Percentiles rank a stretch among this genome's conserved stretches.
phyloP scores from a whole-genome alignment of 1,139 yeast genomes.

The Candida dubliniensis region DNA sequence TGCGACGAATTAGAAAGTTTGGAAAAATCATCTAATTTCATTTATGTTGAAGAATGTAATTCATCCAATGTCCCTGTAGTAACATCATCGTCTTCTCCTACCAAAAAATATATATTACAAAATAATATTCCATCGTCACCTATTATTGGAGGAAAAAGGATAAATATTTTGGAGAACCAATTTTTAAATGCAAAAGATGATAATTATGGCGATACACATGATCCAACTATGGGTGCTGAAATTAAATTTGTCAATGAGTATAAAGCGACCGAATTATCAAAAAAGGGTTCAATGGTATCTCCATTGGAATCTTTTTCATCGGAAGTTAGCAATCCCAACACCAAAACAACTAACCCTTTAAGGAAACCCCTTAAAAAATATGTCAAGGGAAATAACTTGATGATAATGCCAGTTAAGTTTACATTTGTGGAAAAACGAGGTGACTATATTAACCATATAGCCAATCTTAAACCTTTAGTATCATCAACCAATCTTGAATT shows the following conservation, averaged over 20 bases:
- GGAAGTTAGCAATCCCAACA: neutral
- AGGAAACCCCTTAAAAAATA: neutral
- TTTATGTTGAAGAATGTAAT: neutral
- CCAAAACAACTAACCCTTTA: neutral
- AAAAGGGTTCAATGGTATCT: no score
- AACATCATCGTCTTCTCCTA: neutral
- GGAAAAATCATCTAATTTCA: neutral
- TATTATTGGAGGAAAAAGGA: neutral
- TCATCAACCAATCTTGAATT: neutral
- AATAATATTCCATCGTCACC: constrained; percentile 10
- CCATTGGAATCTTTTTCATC: no score
- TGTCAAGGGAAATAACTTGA: neutral
- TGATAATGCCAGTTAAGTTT: constrained; percentile 5
- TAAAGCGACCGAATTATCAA: no score
- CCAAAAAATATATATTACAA: neutral
- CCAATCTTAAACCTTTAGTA: neutral
- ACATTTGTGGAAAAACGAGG: neutral
- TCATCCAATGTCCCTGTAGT: neutral
- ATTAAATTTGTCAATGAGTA: neutral
- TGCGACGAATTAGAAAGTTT: neutral
- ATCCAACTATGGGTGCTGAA: neutral
- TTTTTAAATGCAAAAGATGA: neutral
- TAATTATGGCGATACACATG: no score
- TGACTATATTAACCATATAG: constrained; percentile 1
- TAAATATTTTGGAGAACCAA: neutral